Evolutionary conservation across 345 rosid genomes (phyloP), one percentile per base, ranked within the genome.

Genomic region (Camelina laxa): DNA sequence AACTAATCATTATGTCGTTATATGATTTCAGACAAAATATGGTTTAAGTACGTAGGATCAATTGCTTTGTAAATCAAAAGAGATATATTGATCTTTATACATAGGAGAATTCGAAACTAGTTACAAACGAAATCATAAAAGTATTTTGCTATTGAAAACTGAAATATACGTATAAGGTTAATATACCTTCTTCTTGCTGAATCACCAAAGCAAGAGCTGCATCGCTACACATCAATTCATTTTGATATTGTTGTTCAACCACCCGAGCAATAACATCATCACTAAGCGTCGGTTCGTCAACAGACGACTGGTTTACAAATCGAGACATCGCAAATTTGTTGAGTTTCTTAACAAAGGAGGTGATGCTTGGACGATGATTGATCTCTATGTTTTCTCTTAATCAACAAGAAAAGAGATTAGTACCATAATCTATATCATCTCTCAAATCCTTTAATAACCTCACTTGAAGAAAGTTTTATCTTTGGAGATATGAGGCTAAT

Each of bases 101-200:
- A 33, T n/a, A 12, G 4, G 69, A 39, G 20, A 41, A 12, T 4
- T 48, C 15, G 17, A 59, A 67, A 38, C 6, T 17, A 47, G 9
- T 4, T 15, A 30, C 27, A 48, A 58, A 27, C 4, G 3, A 21
- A 65, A 12, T 27, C 10, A 16, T 30, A 31, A 57, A 50, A 20
- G 13, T 9, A 2, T 15, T 22, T 60, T 61, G 41, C 11, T 66
- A 16, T 21, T 21, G 10, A 53, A 62, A 60, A 11, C 48, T 19
- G 19, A 36, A 59, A 3, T 49, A 21, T 51, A 51, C 21, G 11
- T 45, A 27, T 55, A 14, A 9, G 13, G 42, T 19, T 27, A 60
- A 20, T 24, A 3, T 70, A 76, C 75, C 80, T 77, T 64, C 72
- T 70, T 77, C 60, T 64, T 38, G 36, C 5, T 70, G 62, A 36